Base-by-base conservation (phyloP, 768 basidiomycete genomes). In the Phylloporus rhodoxanthus region DNA sequence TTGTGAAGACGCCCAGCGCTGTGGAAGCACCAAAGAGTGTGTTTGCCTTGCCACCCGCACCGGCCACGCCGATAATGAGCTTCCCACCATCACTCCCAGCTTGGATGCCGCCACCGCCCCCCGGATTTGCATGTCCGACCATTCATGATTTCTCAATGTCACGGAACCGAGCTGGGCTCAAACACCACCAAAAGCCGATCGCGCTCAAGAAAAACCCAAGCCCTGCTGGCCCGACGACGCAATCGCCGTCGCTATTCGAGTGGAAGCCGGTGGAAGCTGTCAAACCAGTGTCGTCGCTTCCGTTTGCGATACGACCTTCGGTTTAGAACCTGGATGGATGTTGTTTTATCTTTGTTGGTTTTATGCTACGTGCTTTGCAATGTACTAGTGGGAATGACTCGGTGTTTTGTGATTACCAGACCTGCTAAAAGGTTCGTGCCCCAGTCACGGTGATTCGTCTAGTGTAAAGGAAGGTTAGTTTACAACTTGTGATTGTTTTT, bases 151-250 rank as follows among this genome's bases (percentile, higher is more conserved):
- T 57, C 6, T 54, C 61, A 7, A 53, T 56, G 8, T 57, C 65
- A 15, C 64, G 66, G 17, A 57, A 47, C 36, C 60, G 66, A 6
- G 55, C 56, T 15, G 54, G 43, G 3, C 9, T 7, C 9, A 73
- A 70, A 30, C 62, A 68, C 33, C 73, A 74, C 46, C 59, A 60
- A 52, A 70, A 65, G 45, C 61, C 74, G 2, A 64, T 69, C 29
- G 37, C 52, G 13, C 39, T 71, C 41, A 68, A 65, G 57, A 70
- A 67, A 30, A 55, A 1, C 23, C 19, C 23, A 15, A 55, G 53
- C 19, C 45, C 59, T n/a, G 11, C n/a, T 13, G 15, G n/a, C 33
- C 52, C 32, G 11, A 23, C 49, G 53, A 9, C 28, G 50, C 50
- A 46, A 57, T n/a, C 45, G 30, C 10, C 51, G 36, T 51, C 54